Percentiles rank a stretch among this genome's conserved stretches.
Conservation (phyloP, 345 rosid genomes). For the Rhizophora apiculata region DNA sequence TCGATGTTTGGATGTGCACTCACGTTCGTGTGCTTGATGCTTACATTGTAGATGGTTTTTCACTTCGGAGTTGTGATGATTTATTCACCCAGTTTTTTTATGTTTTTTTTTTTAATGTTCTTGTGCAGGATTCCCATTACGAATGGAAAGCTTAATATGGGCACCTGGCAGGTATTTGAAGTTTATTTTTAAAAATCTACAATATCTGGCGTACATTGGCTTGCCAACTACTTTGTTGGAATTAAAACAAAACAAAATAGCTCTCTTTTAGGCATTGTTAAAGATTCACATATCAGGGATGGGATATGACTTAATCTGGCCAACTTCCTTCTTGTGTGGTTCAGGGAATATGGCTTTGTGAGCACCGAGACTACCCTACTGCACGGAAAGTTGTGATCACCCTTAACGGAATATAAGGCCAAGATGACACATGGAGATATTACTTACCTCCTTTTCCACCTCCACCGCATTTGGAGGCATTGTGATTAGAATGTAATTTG, state of each 20-base stretch:
- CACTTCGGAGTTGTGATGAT: not conserved
- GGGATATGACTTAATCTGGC: too few relatives aligned
- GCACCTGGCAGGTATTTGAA: slow-evolving; percentile 83
- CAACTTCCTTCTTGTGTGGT: slow-evolving; percentile 3
- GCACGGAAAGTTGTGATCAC: slow-evolving; percentile 81
- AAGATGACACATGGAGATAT: not conserved
- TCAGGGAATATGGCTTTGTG: slow-evolving; percentile 97
- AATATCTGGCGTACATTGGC: not conserved
- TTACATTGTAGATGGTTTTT: not conserved
- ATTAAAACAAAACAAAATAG: too few relatives aligned
- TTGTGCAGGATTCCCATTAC: slow-evolving; percentile 75
- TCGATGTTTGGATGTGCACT: slow-evolving; percentile 89
- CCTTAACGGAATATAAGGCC: slow-evolving; percentile 61
- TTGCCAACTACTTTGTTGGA: too few relatives aligned
- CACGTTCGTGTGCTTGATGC: slow-evolving; percentile 46
- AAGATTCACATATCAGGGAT: too few relatives aligned
- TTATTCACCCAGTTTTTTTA: slow-evolving; percentile 9
- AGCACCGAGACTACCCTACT: slow-evolving; percentile 84
- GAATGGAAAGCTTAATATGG: slow-evolving; percentile 82
- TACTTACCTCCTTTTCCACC: not conserved
- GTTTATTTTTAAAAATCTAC: not conserved
- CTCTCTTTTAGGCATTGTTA: too few relatives aligned
- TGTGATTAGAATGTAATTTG: too few relatives aligned
- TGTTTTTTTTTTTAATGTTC: too few relatives aligned
- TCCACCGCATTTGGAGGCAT: too few relatives aligned